Evolutionary conservation across 1,139 yeast genomes (phyloP).

Genomic region (Entelexis paramagnoliae): DNA sequence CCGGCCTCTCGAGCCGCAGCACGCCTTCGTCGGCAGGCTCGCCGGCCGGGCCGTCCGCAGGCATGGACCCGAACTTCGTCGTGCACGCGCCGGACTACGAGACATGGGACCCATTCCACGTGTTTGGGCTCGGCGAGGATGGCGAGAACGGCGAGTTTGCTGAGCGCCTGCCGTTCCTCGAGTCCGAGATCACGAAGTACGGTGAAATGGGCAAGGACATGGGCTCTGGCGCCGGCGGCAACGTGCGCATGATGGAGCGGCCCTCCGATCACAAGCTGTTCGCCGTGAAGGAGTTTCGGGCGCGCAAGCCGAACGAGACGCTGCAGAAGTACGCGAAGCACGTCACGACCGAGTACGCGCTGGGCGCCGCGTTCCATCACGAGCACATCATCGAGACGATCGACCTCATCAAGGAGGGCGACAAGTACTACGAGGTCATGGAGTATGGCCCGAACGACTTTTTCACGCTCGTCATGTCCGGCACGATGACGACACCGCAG

Average conservation of each 20-base stretch:
- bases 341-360: constrained; percentile 94
- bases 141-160: constrained; percentile 5
- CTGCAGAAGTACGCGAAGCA: constrained; percentile 86
- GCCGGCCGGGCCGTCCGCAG: neutral
- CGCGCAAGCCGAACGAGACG: constrained; percentile 71
- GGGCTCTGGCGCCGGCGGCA: constrained; percentile 98
- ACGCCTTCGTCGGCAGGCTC: neutral
- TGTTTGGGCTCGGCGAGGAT: constrained; percentile 18
- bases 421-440: constrained; percentile 88
- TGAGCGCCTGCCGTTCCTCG: constrained; percentile 33
- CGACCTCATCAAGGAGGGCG: constrained; percentile 80
- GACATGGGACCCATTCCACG: constrained; percentile 22
- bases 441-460: constrained; percentile 95
- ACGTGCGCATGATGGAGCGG: constrained; percentile 75
- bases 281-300: constrained; percentile 94
- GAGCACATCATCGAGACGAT: constrained; percentile 89
- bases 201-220: constrained; percentile 81
- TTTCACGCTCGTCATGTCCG: constrained; percentile 96
- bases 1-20: neutral
- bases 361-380: constrained; percentile 90
- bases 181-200: constrained; percentile 53
- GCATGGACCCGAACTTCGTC: constrained; percentile 14
- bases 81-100: constrained; percentile 21
- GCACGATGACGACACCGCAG: constrained; percentile 76
- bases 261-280: constrained; percentile 74